phyloP scores from a whole-genome alignment of 177 flowering plant species.

The Vitis hybrid region DNA sequence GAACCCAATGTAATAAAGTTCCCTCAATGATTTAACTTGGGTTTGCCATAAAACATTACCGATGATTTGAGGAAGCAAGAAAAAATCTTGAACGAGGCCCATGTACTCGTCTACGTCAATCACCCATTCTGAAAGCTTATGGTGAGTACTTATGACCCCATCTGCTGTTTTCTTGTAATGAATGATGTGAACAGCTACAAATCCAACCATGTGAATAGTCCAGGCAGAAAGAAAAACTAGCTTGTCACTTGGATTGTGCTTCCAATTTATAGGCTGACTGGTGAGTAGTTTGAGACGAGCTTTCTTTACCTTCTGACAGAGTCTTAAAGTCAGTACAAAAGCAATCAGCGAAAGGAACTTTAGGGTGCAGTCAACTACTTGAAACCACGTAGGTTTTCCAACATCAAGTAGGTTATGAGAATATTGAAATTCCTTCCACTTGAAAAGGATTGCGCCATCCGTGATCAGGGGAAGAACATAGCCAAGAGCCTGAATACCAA shows the following conservation, averaged over 20 bases:
- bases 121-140: slow-evolving; percentile 49
- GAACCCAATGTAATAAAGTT: slow-evolving; percentile 65
- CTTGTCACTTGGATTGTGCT: slow-evolving; percentile 70
- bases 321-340: slow-evolving; percentile 69
- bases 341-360: slow-evolving; percentile 68
- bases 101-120: slow-evolving; percentile 69
- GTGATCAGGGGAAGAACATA: slow-evolving; percentile 74
- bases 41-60: slow-evolving; percentile 78
- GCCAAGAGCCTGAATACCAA: slow-evolving; percentile 86
- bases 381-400: slow-evolving; percentile 44
- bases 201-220: slow-evolving; percentile 59
- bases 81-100: slow-evolving; percentile 85
- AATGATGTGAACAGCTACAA: slow-evolving; percentile 38
- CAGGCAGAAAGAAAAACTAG: slow-evolving; percentile 42
- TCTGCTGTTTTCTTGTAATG: slow-evolving; percentile 35
- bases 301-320: slow-evolving; percentile 78
- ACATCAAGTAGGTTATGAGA: slow-evolving; percentile 40
- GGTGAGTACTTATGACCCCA: slow-evolving; percentile 23
- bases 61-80: slow-evolving; percentile 82
- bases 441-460: slow-evolving; percentile 72
- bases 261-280: slow-evolving; percentile 54
- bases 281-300: slow-evolving; percentile 62
- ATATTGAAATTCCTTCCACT: slow-evolving; percentile 34
- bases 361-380: slow-evolving; percentile 50
- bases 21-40: slow-evolving; percentile 59